Conservation (phyloP, 2,329 filamentous ascomycete genomes). For the Clathrospora elynae region DNA sequence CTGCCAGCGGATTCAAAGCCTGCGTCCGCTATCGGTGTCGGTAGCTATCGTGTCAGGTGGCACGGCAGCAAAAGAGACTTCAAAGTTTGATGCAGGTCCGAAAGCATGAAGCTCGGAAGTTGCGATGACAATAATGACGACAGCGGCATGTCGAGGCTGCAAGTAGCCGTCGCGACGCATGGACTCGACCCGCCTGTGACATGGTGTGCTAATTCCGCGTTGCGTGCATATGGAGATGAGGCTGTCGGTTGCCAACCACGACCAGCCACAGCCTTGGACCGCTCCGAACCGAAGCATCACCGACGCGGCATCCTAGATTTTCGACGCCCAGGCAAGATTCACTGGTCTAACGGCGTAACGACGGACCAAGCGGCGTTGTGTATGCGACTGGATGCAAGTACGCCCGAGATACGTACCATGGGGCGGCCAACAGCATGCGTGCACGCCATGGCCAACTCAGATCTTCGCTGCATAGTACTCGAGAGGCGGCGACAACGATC, state of each 20-base stretch:
- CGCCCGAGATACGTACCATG: conserved; percentile 11
- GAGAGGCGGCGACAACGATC: conserved; percentile 30
- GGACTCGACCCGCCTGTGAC: conserved; percentile 19
- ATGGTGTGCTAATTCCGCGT: conserved; percentile 33
- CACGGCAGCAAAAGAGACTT: conserved; percentile 9
- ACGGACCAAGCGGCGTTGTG: conserved; percentile 14
- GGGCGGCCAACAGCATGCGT: conserved; percentile 17
- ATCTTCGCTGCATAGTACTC: conserved; percentile 31
- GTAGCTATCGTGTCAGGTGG: conserved; percentile 6
- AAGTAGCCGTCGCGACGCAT: conserved; percentile 31
- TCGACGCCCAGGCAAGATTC: conserved; percentile 23
- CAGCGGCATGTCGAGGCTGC: conserved; percentile 21
- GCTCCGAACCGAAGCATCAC: conserved; percentile 19
- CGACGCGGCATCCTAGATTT: conserved; percentile 15
- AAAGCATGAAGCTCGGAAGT: conserved; percentile 3
- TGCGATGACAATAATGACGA: conserved; percentile 15
- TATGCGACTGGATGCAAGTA: conserved; percentile 17
- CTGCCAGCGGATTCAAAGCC: conserved; percentile 24
- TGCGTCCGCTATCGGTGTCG: conserved; percentile 1
- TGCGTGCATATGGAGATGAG: conserved; percentile 33
- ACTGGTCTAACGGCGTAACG: too few relatives aligned
- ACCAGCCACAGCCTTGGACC: conserved; percentile 20
- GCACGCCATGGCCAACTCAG: conserved; percentile 32
- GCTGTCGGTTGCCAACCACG: conserved; percentile 19
- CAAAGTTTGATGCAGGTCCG: conserved; percentile 12